Evolutionary conservation across 192 early-diverging fungal species (phyloP).

Genomic region (Podila verticillata): DNA sequence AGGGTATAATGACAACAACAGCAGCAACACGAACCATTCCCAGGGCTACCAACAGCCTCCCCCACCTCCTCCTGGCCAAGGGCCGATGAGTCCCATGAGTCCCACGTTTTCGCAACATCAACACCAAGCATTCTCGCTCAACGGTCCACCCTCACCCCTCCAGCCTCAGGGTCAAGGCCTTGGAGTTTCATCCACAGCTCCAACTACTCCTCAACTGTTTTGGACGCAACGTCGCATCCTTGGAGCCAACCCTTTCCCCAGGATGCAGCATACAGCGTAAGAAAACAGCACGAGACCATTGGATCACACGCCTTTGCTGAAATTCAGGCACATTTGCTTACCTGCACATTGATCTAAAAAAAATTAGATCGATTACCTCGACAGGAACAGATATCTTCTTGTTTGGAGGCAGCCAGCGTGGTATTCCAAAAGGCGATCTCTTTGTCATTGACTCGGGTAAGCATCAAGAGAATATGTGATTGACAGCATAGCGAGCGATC

Average conservation of each 20-base stretch:
- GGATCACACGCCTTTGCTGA: not conserved
- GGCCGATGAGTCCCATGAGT: conserved; percentile 30
- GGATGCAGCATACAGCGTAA: conserved; percentile 33
- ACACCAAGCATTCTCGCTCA: not conserved
- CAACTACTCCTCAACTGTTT: conserved; percentile 43
- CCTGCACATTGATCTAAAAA: too few species aligned
- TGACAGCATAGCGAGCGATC: too few species aligned
- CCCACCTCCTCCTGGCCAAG: conserved; percentile 7
- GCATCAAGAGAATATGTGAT: not conserved
- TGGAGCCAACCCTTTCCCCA: conserved; percentile 49
- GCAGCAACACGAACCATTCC: not conserved
- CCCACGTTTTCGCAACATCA: conserved; percentile 13
- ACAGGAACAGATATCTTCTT: conserved; percentile 46
- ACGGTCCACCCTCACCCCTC: not conserved
- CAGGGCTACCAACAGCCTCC: conserved; percentile 42
- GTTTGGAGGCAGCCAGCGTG: conserved; percentile 32
- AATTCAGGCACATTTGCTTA: not conserved
- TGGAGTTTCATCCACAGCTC: conserved; percentile 1
- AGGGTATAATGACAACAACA: not conserved
- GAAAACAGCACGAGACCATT: not conserved
- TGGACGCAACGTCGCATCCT: conserved; percentile 42
- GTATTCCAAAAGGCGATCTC: conserved; percentile 33
- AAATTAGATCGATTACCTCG: conserved; percentile 23
- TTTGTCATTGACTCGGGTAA: conserved; percentile 49
- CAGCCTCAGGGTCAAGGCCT: not conserved